Evolutionary conservation across 2,329 filamentous ascomycete species (phyloP).

Genomic region (Hypoxylon sp.): DNA sequence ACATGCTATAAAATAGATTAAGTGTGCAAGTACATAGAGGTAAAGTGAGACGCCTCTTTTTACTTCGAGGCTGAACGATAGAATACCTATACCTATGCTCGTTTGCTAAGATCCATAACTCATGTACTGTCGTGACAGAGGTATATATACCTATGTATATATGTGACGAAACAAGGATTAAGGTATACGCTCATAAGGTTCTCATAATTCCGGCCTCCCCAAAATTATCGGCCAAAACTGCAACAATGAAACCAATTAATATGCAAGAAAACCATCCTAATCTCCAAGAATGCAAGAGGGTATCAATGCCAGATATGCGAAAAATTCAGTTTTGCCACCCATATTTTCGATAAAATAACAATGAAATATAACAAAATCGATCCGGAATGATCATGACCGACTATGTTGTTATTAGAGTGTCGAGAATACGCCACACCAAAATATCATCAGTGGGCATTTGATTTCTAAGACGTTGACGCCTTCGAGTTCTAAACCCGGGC

Average conservation of each 20-base stretch:
- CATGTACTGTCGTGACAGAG: slow-evolving; percentile 3
- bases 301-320: slow-evolving; percentile 40
- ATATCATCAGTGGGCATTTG: background rate
- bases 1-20: background rate
- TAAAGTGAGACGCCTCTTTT: background rate
- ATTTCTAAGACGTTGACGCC: slow-evolving; percentile 10
- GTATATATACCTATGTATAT: slow-evolving; percentile 1
- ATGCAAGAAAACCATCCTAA: slow-evolving; percentile 9
- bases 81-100: background rate
- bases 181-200: slow-evolving; percentile 21
- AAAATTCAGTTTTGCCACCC: slow-evolving; percentile 14
- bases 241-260: background rate
- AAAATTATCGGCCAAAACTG: slow-evolving; percentile 3
- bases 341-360: slow-evolving; percentile 9
- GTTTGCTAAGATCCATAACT: background rate
- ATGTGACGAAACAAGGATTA: slow-evolving; percentile 11
- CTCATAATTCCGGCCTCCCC: background rate
- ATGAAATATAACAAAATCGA: background rate
- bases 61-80: background rate
- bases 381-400: background rate
- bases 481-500: slow-evolving; percentile 4
- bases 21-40: background rate
- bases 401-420: slow-evolving; percentile 13
- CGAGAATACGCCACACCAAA: slow-evolving; percentile 16
- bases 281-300: slow-evolving; percentile 27